phyloP scores from a whole-genome alignment of 352 stramenopile genomes.

The Phytophthora citricola region DNA sequence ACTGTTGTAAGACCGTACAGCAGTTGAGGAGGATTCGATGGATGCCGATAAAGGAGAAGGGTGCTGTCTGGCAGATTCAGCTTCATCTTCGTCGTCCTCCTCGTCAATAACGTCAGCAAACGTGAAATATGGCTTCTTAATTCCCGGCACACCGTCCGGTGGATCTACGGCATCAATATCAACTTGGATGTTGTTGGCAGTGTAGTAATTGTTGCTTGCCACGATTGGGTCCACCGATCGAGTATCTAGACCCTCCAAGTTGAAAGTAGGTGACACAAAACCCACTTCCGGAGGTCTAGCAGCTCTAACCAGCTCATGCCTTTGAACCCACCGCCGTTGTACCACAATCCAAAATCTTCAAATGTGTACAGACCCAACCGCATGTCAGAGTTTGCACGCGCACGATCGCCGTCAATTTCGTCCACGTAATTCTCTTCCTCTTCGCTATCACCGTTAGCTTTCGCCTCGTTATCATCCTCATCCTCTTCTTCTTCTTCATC shows the following conservation, averaged over 20 bases:
- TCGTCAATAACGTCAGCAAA: constrained; percentile 76
- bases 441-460: constrained; percentile 30
- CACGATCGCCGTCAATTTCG: constrained; percentile 47
- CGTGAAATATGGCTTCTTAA: constrained; percentile 57
- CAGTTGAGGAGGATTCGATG: constrained; percentile 69
- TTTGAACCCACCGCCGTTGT: constrained; percentile 82
- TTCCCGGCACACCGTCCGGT: constrained; percentile 35
- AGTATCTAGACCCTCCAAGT: constrained; percentile 68
- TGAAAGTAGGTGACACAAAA: constrained; percentile 74
- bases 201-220: constrained; percentile 86
- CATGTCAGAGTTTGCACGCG: constrained; percentile 58
- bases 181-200: constrained; percentile 84
- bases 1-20: constrained; percentile 47
- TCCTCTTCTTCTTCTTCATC: constrained; percentile 38
- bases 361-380: constrained; percentile 74
- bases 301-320: constrained; percentile 88
- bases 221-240: constrained; percentile 76
- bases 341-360: constrained; percentile 88
- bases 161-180: constrained; percentile 65
- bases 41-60: constrained; percentile 40
- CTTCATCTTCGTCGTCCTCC: constrained; percentile 71
- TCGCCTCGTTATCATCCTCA: constrained; percentile 30
- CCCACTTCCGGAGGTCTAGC: constrained; percentile 87
- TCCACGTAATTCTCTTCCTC: constrained; percentile 36
- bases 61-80: constrained; percentile 14